Evolutionary conservation across 305 asterid genomes (phyloP), one percentile per base, ranked within the genome.

Genomic region (Solanum hybrid): DNA sequence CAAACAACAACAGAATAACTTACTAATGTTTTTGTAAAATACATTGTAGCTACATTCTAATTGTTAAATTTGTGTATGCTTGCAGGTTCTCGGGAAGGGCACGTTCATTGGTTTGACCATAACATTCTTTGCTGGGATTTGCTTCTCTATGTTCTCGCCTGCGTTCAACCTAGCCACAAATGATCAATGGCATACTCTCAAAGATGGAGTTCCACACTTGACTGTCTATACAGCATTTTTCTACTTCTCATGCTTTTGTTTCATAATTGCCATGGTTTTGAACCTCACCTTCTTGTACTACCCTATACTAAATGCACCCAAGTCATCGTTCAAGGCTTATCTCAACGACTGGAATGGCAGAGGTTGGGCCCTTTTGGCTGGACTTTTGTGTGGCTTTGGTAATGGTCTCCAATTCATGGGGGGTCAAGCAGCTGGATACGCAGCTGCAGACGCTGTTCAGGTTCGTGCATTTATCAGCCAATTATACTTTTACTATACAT

Each of bases 361-460:
- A 90, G 94, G 94, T 35, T 94, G 94, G 95, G 95, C 95, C 13
- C 64, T 94, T 76, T 87, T 93, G 91, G 95, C 97, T 7, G 95
- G 95, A 79, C 89, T 94, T 66, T 60, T 93, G 51, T 93, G 95
- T 73, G 97, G 97, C 81, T 90, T 93, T 35, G 97, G 97, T 26
- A 94, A 94, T 80, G 95, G 95, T 32, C 96, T 93, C 38, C 95
- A 94, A 89, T 94, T 94, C 89, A 94, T 93, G 95, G 95, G 95
- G 12, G 95, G 95, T 81, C 94, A 94, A 81, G 94, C 95, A n/a
- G 97, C 95, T 38, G 95, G 97, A 78, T 94, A 94, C 29, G 95
- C 97, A 36, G 95, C 97, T 66, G 97, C 95, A 36, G 97, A 93
- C 35, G 95, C 94, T 29, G 97, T 94, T 90, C 96, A 93, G 95